phyloP scores from a whole-genome alignment of 306 rosid species.

The Nissolia schottii region DNA sequence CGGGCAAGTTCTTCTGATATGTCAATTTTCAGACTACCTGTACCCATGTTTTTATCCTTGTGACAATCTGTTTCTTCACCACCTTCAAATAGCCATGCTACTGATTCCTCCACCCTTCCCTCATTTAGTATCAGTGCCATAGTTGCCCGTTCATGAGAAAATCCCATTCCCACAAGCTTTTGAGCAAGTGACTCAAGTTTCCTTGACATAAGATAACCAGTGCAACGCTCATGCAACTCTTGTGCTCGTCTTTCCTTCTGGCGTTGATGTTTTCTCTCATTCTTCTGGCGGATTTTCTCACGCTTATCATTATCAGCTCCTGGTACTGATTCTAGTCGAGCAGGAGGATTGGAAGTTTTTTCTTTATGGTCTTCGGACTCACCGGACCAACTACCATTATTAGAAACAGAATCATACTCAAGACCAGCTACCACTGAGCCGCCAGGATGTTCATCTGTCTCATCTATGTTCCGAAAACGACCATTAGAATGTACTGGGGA shows the following conservation, averaged over 20 bases:
- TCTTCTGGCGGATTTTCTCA: constrained; percentile 91
- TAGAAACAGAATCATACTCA: constrained; percentile 95
- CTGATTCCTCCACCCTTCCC: constrained; percentile 91
- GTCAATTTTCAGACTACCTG: constrained; percentile 75
- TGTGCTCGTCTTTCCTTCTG: constrained; percentile 97
- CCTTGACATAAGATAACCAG: constrained; percentile 88
- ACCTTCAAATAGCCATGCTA: constrained; percentile 75
- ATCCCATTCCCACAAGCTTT: constrained; percentile 89
- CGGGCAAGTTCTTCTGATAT: constrained; percentile 88
- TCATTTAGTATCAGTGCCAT: constrained; percentile 83
- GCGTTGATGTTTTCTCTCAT: constrained; percentile 94
- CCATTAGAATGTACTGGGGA: constrained; percentile 63
- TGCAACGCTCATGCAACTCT: constrained; percentile 89
- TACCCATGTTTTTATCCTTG: constrained; percentile 45
- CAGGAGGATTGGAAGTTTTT: constrained; percentile 50
- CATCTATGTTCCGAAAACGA: constrained; percentile 89
- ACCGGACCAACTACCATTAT: constrained; percentile 96
- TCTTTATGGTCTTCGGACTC: constrained; percentile 97
- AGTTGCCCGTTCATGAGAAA: constrained; percentile 81
- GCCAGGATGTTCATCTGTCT: constrained; percentile 80
- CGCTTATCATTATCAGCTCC: constrained; percentile 95
- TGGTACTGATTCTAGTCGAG: constrained; percentile 62
- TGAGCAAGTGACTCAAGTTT: constrained; percentile 88
- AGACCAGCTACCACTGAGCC: constrained; percentile 45
- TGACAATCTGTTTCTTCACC: constrained; percentile 59